phyloP scores from a whole-genome alignment of 1,139 yeast species.

The Hyphopichia pseudoburtonii region DNA sequence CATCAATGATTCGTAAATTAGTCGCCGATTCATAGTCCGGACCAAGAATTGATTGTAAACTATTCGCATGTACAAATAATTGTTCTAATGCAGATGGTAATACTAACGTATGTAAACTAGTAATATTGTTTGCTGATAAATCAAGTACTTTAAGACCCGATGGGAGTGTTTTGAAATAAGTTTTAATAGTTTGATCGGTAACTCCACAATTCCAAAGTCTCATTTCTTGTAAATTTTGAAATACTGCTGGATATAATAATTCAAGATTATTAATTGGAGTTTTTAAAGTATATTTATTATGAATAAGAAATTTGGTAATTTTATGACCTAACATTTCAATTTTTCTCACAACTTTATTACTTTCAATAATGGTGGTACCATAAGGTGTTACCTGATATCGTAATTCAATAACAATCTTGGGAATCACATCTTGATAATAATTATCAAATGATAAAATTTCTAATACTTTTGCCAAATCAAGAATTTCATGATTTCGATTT shows the following conservation, averaged over 20 bases:
- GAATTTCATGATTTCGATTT: conserved; percentile 4
- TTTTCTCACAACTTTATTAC: conserved; percentile 12
- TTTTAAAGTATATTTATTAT: conserved; percentile 6
- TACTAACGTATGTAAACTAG: conserved; percentile 13
- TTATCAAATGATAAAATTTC: conserved; percentile 20
- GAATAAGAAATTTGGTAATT: conserved; percentile 15
- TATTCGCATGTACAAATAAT: conserved; percentile 18
- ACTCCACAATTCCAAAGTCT: conserved; percentile 20
- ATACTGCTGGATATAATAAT: conserved; percentile 11
- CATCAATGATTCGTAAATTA: conserved; percentile 11
- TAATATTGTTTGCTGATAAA: conserved; percentile 18
- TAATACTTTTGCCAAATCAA: conserved; percentile 14
- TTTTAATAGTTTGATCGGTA: conserved; percentile 10
- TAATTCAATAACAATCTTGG: conserved; percentile 14
- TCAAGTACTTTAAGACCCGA: conserved; percentile 15
- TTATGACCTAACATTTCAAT: conserved; percentile 16
- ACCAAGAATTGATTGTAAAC: conserved; percentile 15
- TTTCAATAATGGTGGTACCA: conserved; percentile 3
- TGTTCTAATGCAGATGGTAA: conserved; percentile 15
- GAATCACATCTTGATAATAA: conserved; percentile 13
- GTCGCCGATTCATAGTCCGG: conserved; percentile 11
- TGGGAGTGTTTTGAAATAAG: conserved; percentile 8
- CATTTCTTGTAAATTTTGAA: conserved; percentile 16
- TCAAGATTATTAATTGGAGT: conserved; percentile 6
- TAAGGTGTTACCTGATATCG: conserved; percentile 12